Conservation (phyloP, 352 stramenopile species). For the Globisporangium alternatum region DNA sequence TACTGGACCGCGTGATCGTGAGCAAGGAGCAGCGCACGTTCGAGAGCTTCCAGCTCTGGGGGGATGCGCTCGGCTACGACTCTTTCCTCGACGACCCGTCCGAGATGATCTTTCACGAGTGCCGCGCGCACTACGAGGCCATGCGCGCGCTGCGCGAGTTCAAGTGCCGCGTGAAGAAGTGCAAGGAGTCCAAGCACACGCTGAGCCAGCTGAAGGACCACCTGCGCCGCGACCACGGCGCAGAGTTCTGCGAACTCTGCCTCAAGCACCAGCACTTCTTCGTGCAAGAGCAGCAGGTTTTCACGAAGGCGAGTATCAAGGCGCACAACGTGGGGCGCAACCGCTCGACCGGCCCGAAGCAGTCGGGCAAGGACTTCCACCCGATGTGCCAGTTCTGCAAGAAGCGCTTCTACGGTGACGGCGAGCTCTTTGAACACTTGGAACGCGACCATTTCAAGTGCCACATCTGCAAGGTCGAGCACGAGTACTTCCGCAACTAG, state of each 20-base stretch:
- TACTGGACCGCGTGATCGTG: constrained; percentile 65
- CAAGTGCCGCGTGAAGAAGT: constrained; percentile 61
- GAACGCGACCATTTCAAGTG: constrained; percentile 90
- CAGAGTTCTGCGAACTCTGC: constrained; percentile 79
- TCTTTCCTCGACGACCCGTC: constrained; percentile 69
- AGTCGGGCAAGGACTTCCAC: constrained; percentile 76
- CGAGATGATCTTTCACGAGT: constrained; percentile 80
- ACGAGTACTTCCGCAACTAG: constrained; percentile 91
- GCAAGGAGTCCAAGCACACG: constrained; percentile 47
- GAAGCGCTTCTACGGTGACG: constrained; percentile 81
- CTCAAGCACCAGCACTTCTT: constrained; percentile 77
- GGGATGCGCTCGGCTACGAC: constrained; percentile 55
- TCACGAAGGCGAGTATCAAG: constrained; percentile 65
- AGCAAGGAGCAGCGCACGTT: constrained; percentile 37
- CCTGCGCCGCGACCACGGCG: constrained; percentile 54
- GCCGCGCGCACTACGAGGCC: constrained; percentile 52
- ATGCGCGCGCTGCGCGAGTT: constrained; percentile 60
- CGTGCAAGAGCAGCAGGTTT: constrained; percentile 78
- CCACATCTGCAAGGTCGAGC: constrained; percentile 85
- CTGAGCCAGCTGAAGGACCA: constrained; percentile 68
- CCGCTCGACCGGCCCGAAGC: constrained; percentile 36
- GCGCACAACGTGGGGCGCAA: constrained; percentile 61
- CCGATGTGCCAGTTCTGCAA: constrained; percentile 90
- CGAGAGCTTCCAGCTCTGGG: constrained; percentile 78
- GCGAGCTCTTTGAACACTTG: constrained; percentile 84